These are phyloP conservation scores for Aspergillus sp. DNA, from an alignment of 2,329 filamentous ascomycete species.

Conservation along the genomic window DNA sequence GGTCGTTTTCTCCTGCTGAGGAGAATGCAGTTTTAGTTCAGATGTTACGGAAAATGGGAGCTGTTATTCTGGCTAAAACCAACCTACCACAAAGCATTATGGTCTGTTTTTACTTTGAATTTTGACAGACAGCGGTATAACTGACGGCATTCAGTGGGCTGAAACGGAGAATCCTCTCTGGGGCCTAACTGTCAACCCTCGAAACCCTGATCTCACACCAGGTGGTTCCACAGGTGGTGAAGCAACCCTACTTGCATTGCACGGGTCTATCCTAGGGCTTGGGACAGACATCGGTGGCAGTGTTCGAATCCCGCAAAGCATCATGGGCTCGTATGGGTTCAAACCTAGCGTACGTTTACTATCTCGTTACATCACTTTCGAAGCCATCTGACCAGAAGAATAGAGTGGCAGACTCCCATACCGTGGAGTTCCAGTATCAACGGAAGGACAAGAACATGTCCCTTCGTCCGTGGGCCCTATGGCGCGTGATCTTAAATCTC, in stretches of 20 bases:
- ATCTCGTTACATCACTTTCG: neutral
- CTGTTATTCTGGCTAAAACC: slow-evolving; percentile 55
- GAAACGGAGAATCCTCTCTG: slow-evolving; percentile 56
- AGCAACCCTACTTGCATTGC: slow-evolving; percentile 39
- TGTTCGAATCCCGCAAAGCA: slow-evolving; percentile 49
- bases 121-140: neutral
- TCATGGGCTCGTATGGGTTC: slow-evolving; percentile 51
- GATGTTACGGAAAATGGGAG: slow-evolving; percentile 51
- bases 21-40: slow-evolving; percentile 53
- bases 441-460: slow-evolving; percentile 64
- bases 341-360: slow-evolving; percentile 40
- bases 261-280: slow-evolving; percentile 48
- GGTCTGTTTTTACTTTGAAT: slow-evolving; percentile 31
- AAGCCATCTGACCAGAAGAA: neutral
- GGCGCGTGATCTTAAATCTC: slow-evolving; percentile 51
- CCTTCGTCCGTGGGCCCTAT: slow-evolving; percentile 64
- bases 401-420: slow-evolving; percentile 61
- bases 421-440: slow-evolving; percentile 59
- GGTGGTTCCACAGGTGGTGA: slow-evolving; percentile 52
- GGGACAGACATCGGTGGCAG: slow-evolving; percentile 56
- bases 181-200: slow-evolving; percentile 51
- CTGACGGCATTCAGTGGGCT: slow-evolving; percentile 44
- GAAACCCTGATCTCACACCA: slow-evolving; percentile 44
- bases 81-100: slow-evolving; percentile 55
- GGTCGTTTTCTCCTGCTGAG: slow-evolving; percentile 49